Evolutionary conservation across 2,329 filamentous ascomycete species (phyloP), one percentile per base, ranked within the genome.

Genomic region (Onygenales sp.): DNA sequence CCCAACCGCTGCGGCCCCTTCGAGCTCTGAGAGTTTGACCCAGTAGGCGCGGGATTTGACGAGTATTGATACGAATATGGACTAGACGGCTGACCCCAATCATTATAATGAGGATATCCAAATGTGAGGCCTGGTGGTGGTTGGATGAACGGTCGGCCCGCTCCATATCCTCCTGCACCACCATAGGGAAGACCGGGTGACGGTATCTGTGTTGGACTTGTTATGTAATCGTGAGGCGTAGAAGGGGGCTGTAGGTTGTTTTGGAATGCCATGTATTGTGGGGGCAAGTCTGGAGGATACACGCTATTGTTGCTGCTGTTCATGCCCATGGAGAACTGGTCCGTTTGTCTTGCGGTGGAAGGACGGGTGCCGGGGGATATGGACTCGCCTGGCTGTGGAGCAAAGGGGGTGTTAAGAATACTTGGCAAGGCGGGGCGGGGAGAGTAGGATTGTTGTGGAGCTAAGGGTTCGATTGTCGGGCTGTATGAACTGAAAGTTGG

Each of bases 371-470:
- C 63, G 21, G 68, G 70, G 10, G 60, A 67, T 33, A 61, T 54
- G 27, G 61, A 61, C 43, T 73, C 71, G 48, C 68, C 68, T 3
- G 69, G 68, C 41, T 67, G 64, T 7, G 69, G 71, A 3, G 71
- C 65, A 56, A 75, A 75, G 21, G 72, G 65, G 0, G 69, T 66
- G 43, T 68, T 69, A 55, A 63, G 66, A 27, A 73, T 63, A 14
- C 66, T 68, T 38, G 70, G 69, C 8, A 74, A 54, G 7, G 48
- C 50, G 7, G 60, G 58, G 5, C 58, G 51, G 10, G 58, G 58
- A n/a, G 58, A 58, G 43, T 58, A 58, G 8, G 56, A 54, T 48
- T 51, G 50, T 8, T 42, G 11, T 35, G 50, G 50, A 7, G 49
- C 50, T 32, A 3, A 9, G 17, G 45, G 41, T 4, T 43, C 50